Percentiles rank a stretch among this genome's conserved stretches.
Evolutionary conservation across 495 filamentous ascomycete genomes (phyloP).

Genomic region (Xylaria cubensis): DNA sequence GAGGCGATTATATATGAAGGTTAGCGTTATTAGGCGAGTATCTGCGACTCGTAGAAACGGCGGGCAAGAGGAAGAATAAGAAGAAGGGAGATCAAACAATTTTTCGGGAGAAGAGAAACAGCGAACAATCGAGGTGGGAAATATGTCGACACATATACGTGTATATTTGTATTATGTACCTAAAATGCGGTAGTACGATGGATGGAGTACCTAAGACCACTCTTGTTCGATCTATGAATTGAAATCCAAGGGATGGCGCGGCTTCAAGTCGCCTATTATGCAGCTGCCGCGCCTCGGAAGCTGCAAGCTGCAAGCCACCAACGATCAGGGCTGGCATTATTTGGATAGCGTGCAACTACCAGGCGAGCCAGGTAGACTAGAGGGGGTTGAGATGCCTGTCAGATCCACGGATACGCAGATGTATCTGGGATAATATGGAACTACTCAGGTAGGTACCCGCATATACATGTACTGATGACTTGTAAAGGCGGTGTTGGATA

Average conservation of each 20-base stretch:
- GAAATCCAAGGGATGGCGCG: background rate
- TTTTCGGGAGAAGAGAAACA: slow-evolving; percentile 33
- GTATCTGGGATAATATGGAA: slow-evolving; percentile 13
- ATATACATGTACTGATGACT: background rate
- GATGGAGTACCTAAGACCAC: slow-evolving; percentile 19
- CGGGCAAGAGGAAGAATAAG: slow-evolving; percentile 5
- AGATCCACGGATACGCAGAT: slow-evolving; percentile 15
- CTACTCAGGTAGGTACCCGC: background rate
- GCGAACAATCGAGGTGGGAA: slow-evolving; percentile 23
- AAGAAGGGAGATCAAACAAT: slow-evolving; percentile 32
- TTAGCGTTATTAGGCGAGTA: background rate
- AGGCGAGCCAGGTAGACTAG: background rate
- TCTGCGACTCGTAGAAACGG: slow-evolving; percentile 22
- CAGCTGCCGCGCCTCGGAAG: slow-evolving; percentile 23
- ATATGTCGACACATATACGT: slow-evolving; percentile 15
- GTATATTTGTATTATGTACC: slow-evolving; percentile 26
- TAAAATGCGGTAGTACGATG: slow-evolving; percentile 29
- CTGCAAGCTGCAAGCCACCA: slow-evolving; percentile 30
- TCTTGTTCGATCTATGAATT: slow-evolving; percentile 10
- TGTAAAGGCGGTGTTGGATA: slow-evolving; percentile 13
- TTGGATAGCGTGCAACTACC: background rate
- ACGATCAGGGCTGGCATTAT: slow-evolving; percentile 21
- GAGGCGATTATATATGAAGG: slow-evolving; percentile 12
- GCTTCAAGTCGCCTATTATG: slow-evolving; percentile 13
- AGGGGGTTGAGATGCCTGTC: slow-evolving; percentile 11